Conservation (phyloP, 148 eudicot species). For the Spergularia bocconei region DNA sequence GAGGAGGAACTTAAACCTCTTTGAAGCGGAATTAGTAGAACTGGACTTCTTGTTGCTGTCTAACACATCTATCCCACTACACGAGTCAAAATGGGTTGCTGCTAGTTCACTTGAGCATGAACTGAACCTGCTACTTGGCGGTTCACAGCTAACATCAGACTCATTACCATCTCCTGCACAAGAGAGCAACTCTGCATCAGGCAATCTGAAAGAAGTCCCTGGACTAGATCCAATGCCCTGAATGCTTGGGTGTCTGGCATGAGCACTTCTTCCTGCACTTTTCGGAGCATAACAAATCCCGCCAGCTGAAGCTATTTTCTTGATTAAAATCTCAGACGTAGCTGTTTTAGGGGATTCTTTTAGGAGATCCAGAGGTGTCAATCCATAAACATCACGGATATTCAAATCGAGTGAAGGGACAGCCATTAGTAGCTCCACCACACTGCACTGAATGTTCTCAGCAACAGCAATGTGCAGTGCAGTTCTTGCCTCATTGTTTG, state of each 20-base stretch:
- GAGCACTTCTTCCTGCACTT: slow-evolving; percentile 31
- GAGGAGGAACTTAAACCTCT: slow-evolving; percentile 45
- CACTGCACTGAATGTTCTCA: slow-evolving; percentile 44
- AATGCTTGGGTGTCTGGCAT: slow-evolving; percentile 38
- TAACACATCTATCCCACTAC: not conserved
- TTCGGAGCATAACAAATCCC: slow-evolving; percentile 43
- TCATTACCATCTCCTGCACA: slow-evolving; percentile 31
- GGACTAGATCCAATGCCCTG: slow-evolving; percentile 74
- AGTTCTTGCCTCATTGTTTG: slow-evolving; percentile 69
- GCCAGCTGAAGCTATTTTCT: slow-evolving; percentile 52
- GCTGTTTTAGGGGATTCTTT: slow-evolving; percentile 51
- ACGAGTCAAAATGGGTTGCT: slow-evolving; percentile 34
- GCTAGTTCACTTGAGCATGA: slow-evolving; percentile 46
- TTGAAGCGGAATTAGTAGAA: slow-evolving; percentile 35
- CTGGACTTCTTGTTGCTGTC: slow-evolving; percentile 27
- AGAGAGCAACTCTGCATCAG: slow-evolving; percentile 63
- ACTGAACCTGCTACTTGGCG: slow-evolving; percentile 41
- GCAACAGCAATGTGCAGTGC: slow-evolving; percentile 74
- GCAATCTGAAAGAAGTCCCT: slow-evolving; percentile 71
- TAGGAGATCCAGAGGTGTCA: slow-evolving; percentile 69
- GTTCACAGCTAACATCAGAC: slow-evolving; percentile 33
- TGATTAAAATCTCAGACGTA: slow-evolving; percentile 44
- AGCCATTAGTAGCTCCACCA: slow-evolving; percentile 61
- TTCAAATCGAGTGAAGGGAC: slow-evolving; percentile 44
- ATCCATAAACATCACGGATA: slow-evolving; percentile 47